A percentile compares a stretch with the other conserved stretches of the same genome.
Conservation (phyloP, 2,329 filamentous ascomycete species). For the Mycosphaerella arachidis region DNA sequence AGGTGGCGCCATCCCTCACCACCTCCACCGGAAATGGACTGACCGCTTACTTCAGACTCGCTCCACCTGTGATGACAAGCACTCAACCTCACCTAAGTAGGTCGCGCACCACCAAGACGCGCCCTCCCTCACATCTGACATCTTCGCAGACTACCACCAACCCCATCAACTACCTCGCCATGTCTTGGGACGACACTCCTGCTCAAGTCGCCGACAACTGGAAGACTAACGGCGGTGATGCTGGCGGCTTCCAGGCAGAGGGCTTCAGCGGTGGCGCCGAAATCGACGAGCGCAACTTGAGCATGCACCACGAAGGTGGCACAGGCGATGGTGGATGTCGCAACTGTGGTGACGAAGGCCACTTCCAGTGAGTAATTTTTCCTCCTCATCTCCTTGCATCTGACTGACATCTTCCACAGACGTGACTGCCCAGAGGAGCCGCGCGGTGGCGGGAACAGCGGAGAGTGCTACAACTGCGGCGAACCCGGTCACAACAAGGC, state of each 20-base stretch:
- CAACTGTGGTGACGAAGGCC: constrained; percentile 16
- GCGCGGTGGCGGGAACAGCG: constrained; percentile 28
- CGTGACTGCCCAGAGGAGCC: constrained; percentile 47
- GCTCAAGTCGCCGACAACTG: constrained; percentile 17
- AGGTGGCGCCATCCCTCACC: background rate
- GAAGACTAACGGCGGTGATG: constrained; percentile 18
- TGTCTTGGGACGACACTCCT: constrained; percentile 24
- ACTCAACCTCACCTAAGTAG: background rate
- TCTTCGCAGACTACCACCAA: background rate
- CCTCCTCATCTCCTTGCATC: constrained; percentile 36
- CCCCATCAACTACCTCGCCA: constrained; percentile 6
- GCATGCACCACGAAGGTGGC: constrained; percentile 28
- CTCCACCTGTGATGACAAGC: background rate
- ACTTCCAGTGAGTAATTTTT: background rate
- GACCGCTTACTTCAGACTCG: background rate
- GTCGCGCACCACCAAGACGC: background rate
- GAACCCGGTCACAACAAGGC: constrained; percentile 55
- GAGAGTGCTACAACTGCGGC: constrained; percentile 54
- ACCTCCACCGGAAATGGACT: background rate
- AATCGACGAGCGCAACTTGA: constrained; percentile 25
- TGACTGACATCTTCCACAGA: background rate
- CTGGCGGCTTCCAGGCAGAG: constrained; percentile 13
- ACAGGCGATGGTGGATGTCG: constrained; percentile 36
- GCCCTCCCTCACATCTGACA: background rate
- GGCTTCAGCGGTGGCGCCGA: constrained; percentile 7